These are phyloP conservation scores for Alternaria angustiovoidea DNA, from an alignment of 2,329 filamentous ascomycete species.

Conservation along the genomic window DNA sequence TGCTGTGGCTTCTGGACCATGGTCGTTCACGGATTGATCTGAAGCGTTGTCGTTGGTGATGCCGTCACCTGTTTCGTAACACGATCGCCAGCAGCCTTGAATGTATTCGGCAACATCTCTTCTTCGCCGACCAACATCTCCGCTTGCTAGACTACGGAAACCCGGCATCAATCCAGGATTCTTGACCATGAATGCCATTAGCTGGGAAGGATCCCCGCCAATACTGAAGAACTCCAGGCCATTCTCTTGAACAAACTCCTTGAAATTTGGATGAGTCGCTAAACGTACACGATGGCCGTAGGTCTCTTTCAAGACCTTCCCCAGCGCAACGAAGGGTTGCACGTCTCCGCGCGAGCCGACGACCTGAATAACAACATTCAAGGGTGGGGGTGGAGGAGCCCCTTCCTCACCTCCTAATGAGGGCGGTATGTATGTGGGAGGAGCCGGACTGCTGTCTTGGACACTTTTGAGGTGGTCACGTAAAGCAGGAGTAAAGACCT, in stretches of 20 bases:
- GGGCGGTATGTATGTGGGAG: background rate
- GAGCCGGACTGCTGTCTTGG: constrained; percentile 20
- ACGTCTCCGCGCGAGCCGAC: constrained; percentile 64
- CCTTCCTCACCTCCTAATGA: constrained; percentile 15
- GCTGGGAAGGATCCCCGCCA: constrained; percentile 45
- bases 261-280: constrained; percentile 35
- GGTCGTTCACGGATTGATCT: background rate
- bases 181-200: constrained; percentile 62
- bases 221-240: constrained; percentile 48
- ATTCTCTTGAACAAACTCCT: constrained; percentile 22
- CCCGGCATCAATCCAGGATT: constrained; percentile 53
- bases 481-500: constrained; percentile 29
- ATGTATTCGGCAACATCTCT: constrained; percentile 35
- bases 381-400: constrained; percentile 20
- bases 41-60: background rate
- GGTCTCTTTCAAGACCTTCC: constrained; percentile 54
- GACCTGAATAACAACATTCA: constrained; percentile 65
- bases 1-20: background rate
- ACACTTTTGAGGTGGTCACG: constrained; percentile 19
- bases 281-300: constrained; percentile 42
- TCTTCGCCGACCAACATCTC: constrained; percentile 44
- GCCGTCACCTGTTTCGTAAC: constrained; percentile 47
- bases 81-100: constrained; percentile 40
- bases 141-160: constrained; percentile 29
- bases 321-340: constrained; percentile 67